Evolutionary conservation across 2,329 filamentous ascomycete species (phyloP).

Genomic region (Cercospora sp.): DNA sequence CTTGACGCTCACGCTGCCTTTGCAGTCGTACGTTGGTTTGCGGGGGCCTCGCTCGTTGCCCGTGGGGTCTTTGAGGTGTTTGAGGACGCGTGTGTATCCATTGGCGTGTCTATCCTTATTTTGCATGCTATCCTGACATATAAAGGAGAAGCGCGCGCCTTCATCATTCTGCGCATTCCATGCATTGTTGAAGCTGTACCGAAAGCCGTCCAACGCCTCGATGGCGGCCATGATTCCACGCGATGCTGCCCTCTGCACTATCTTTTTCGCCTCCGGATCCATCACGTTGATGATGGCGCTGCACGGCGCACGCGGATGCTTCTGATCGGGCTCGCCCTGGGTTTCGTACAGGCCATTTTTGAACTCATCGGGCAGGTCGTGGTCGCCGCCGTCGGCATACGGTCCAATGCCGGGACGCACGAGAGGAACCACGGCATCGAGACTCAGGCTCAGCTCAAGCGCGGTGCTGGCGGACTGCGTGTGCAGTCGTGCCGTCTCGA

Average conservation of each 20-base stretch:
- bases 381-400: slow-evolving; percentile 32
- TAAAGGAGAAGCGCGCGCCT: slow-evolving; percentile 51
- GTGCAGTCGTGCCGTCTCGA: slow-evolving; percentile 18
- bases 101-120: slow-evolving; percentile 54
- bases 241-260: slow-evolving; percentile 49
- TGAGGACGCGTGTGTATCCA: slow-evolving; percentile 34
- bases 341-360: slow-evolving; percentile 24
- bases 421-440: slow-evolving; percentile 29
- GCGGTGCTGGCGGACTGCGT: slow-evolving; percentile 29
- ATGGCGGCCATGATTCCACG: slow-evolving; percentile 48
- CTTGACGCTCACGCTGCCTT: slow-evolving; percentile 50
- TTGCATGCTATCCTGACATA: slow-evolving; percentile 53
- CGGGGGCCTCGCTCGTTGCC: slow-evolving; percentile 31
- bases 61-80: slow-evolving; percentile 28
- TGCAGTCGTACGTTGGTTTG: slow-evolving; percentile 53
- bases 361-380: slow-evolving; percentile 36
- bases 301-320: slow-evolving; percentile 29
- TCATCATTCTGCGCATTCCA: slow-evolving; percentile 50
- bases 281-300: slow-evolving; percentile 28
- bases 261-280: slow-evolving; percentile 46
- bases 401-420: slow-evolving; percentile 34
- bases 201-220: slow-evolving; percentile 48
- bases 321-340: slow-evolving; percentile 15
- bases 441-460: slow-evolving; percentile 29
- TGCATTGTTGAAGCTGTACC: slow-evolving; percentile 53